Evolutionary conservation across 225 moss, liverwort and hornwort species (phyloP), one percentile per base, ranked within the genome.

Genomic region (Neckera pumila): DNA sequence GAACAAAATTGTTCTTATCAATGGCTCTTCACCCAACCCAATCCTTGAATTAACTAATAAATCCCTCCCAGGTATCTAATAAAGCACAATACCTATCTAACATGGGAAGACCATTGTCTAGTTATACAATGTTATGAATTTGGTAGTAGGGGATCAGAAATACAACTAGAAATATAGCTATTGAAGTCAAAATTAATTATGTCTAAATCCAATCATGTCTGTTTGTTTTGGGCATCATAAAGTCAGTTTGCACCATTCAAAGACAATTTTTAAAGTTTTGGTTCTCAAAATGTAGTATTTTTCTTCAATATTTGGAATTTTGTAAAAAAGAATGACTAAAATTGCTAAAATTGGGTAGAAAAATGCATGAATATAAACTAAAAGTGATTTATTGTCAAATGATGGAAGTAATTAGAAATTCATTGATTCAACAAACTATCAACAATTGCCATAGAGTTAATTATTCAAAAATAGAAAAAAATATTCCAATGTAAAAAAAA

Each of bases 201-300:
- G 0, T 21, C 6, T 67, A 21, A n/a, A n/a, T 67, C 1, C 12
- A n/a, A 2, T 0, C 6, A 1, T 67, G 0, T 11, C 20, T n/a
- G 36, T 21, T 67, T 67, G 9, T n/a, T n/a, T 34, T 3, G 10
- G 11, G 11, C 6, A 10, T 11, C 1, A 18, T 65, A 10, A 5
- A 10, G 11, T 2, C 12, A 67, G n/a, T 67, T 67, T 7, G 2
- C 22, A 67, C 10, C 22, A n/a, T n/a, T n/a, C 22, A 12, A n/a
- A 67, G 12, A n/a, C 21, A 21, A 67, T 19, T 67, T 3, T 27
- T 66, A 21, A 4, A 20, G n/a, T 21, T n/a, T 67, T 19, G 6
- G 4, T n/a, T 67, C 7, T 67, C 7, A 36, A n/a, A 67, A 67
- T n/a, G 12, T 22, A 67, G 12, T 22, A 67, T 22, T n/a, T 19